These are phyloP conservation scores for Pulicaria dysenterica DNA, from an alignment of 129 eudicot species.

Conservation along the genomic window DNA sequence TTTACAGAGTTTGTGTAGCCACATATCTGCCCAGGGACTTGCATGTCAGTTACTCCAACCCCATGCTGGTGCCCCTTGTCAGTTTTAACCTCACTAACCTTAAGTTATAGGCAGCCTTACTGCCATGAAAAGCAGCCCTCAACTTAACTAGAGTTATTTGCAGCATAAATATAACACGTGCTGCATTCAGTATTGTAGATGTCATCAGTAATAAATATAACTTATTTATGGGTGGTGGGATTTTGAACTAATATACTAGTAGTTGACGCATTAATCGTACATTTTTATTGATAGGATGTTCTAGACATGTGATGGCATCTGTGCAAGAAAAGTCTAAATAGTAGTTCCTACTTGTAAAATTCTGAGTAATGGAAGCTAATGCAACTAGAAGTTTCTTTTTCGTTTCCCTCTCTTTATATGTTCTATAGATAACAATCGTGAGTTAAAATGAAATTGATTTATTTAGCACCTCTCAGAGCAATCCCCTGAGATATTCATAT, in stretches of 20 bases:
- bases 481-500: not conserved
- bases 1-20: not conserved
- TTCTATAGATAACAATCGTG: not conserved
- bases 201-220: not conserved
- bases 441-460: not conserved
- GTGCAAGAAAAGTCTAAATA: not conserved
- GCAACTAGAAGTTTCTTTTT: not conserved
- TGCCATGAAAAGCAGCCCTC: not conserved
- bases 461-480: constrained; percentile 14
- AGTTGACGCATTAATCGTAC: not conserved
- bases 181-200: constrained; percentile 5
- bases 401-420: not conserved
- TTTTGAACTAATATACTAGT: not conserved
- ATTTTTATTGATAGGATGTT: constrained; percentile 10
- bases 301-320: not conserved
- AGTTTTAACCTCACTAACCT: not conserved
- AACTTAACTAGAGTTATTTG: not conserved
- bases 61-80: constrained; percentile 13
- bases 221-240: not conserved
- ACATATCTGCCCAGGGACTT: not conserved
- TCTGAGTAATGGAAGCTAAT: not conserved
- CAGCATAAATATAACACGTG: constrained; percentile 2
- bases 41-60: not conserved
- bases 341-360: constrained; percentile 14
- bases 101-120: not conserved